Percentiles rank a stretch among this genome's conserved stretches.
Conservation (phyloP, 148 eudicot species). For the Nyssa sinensis region DNA sequence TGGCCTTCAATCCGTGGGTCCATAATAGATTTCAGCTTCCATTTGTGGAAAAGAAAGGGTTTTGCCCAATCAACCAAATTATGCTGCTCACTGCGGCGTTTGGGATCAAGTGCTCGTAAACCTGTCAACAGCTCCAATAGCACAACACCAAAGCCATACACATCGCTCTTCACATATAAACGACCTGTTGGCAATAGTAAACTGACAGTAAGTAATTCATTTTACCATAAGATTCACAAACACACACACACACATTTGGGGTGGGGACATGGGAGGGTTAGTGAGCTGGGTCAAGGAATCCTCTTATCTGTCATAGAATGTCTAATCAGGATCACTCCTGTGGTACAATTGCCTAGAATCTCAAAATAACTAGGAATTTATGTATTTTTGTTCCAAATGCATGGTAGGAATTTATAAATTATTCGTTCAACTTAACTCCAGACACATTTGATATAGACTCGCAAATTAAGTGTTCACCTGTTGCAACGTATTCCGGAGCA, state of each 20-base stretch:
- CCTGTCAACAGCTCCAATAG: constrained; percentile 72
- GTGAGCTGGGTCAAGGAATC: no score
- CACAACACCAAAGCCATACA: constrained; percentile 86
- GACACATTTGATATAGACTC: background rate
- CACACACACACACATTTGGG: no score
- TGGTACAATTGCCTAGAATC: no score
- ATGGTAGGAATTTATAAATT: no score
- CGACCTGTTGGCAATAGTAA: constrained; percentile 37
- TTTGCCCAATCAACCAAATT: constrained; percentile 53
- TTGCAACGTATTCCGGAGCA: constrained; percentile 65
- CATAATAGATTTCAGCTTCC: constrained; percentile 52
- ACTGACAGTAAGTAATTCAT: background rate
- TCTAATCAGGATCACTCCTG: no score
- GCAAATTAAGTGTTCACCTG: constrained; percentile 40
- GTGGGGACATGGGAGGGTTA: no score
- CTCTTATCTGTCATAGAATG: no score
- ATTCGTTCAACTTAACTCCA: background rate
- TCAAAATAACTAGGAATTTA: no score
- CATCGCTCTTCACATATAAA: constrained; percentile 76
- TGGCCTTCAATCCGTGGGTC: constrained; percentile 58
- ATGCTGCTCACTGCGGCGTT: constrained; percentile 47
- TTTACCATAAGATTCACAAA: no score
- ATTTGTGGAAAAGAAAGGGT: constrained; percentile 41
- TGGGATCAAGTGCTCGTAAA: constrained; percentile 50
- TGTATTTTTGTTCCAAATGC: no score